Conservation (phyloP, 1,284 basidiomycete species). For the Ganoderma multipileum region DNA sequence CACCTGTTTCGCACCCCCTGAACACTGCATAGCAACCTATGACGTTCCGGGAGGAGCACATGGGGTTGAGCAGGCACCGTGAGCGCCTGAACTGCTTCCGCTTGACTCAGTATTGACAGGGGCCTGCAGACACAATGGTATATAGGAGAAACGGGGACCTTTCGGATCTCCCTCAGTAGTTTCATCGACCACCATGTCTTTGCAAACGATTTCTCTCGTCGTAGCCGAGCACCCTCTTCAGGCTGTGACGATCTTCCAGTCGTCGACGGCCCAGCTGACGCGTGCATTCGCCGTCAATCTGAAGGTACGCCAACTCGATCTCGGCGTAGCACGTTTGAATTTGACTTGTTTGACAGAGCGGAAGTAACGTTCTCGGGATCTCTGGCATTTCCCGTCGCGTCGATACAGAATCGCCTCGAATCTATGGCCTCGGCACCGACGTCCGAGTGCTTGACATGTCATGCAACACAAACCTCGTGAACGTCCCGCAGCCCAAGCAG, state of each 20-base stretch:
- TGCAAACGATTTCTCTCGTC: conserved; percentile 14
- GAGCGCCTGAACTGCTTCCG: not conserved
- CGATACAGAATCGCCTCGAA: conserved; percentile 55
- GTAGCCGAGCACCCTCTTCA: conserved; percentile 41
- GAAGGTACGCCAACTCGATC: conserved; percentile 33
- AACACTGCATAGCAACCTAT: too few species aligned
- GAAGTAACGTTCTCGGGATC: conserved; percentile 57
- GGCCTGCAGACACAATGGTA: not conserved
- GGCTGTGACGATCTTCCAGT: conserved; percentile 46
- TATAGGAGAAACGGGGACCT: not conserved
- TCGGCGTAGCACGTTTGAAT: not conserved
- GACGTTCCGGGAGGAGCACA: too few species aligned
- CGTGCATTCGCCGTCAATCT: conserved; percentile 42
- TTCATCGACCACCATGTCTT: conserved; percentile 9
- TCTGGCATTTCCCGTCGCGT: conserved; percentile 52
- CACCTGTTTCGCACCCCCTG: too few species aligned
- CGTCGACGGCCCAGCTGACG: conserved; percentile 44
- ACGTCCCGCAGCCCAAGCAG: conserved; percentile 18
- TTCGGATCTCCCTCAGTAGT: not conserved
- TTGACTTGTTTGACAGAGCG: conserved; percentile 43
- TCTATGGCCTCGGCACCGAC: conserved; percentile 50
- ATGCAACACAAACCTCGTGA: conserved; percentile 41
- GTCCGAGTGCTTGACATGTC: conserved; percentile 57
- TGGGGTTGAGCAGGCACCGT: not conserved
- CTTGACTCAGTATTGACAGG: not conserved